Percentiles rank a stretch among this genome's conserved stretches.
These are phyloP conservation scores for Zoysia matrella DNA, from an alignment of 202 grass and related monocot genomes.

Conservation along the genomic window DNA sequence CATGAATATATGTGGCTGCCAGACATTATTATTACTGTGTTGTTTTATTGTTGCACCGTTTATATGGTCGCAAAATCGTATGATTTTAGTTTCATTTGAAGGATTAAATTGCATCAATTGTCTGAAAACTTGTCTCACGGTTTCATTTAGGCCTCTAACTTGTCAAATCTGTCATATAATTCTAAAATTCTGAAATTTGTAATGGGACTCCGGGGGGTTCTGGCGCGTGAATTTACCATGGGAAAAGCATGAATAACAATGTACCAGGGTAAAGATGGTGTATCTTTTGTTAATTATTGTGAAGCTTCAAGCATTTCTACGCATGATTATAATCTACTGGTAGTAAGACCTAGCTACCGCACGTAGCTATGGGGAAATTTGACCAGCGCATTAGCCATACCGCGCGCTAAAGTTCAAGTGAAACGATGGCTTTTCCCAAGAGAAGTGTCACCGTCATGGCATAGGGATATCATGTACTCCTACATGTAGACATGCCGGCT, in stretches of 20 bases:
- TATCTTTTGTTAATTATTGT: too few relatives aligned
- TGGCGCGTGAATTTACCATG: too few relatives aligned
- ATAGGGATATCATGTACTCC: neutral
- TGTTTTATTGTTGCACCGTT: neutral
- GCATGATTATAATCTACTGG: neutral
- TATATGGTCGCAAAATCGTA: too few relatives aligned
- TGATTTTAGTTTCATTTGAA: neutral
- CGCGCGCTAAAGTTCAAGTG: neutral
- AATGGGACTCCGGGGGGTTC: too few relatives aligned
- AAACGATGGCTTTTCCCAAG: slow-evolving; percentile 6
- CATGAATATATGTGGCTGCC: too few relatives aligned
- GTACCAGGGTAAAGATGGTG: too few relatives aligned
- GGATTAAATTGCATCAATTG: neutral
- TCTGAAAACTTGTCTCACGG: neutral
- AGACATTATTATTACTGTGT: too few relatives aligned
- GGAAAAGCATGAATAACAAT: too few relatives aligned
- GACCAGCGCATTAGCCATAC: slow-evolving; percentile 30
- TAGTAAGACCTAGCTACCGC: neutral
- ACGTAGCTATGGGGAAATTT: neutral
- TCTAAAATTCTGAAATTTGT: too few relatives aligned
- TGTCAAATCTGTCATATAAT: neutral
- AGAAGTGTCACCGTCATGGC: neutral
- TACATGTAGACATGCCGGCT: neutral
- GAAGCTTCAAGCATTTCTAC: neutral
- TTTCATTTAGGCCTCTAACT: neutral